Base-by-base conservation (phyloP, 2,329 filamentous ascomycete genomes). In the Aspergillus uvarum region DNA sequence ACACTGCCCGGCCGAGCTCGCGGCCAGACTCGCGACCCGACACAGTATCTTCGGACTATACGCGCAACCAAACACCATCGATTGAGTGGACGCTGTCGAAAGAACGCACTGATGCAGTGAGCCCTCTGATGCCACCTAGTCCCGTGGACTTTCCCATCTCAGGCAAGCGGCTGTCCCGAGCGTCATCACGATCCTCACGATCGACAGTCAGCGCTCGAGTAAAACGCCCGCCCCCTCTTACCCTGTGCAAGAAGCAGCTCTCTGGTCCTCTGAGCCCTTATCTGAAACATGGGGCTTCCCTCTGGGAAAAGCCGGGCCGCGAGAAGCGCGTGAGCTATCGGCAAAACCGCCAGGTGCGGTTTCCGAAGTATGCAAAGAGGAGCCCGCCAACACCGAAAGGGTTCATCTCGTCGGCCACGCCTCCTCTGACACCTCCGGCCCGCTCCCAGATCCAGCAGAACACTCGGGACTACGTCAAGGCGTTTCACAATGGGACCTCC, bases 221-320 rank as follows among this genome's bases (percentile, higher is more conserved):
- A 5, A 58, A 60, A 58, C 49, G 55, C 8, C 58, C 52, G 11
- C 44, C 48, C 10, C 58, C 54, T 19, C 48, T 50, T 26, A 24
- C 52, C 26, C 48, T 55, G 14, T 56, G 57, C 6, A 62, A 58
- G n/a, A 64, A 64, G 58, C 73, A 74, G 48, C 65, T 72, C 2
- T 73, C 73, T 1, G 71, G 76, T 2, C 75, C 73, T 2, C 64
- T 74, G 10, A 71, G 73, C 0, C 65, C 71, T 1, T 77, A 77
- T 47, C 76, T 77, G 59, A 72, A 73, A 51, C 73, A 76, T 31
- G 75, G 73, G 5, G 59, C 73, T 0, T 65, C 70, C 3, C 70
- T 74, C 47, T 77, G 73, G 71, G 74, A 74, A n/a, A 65, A 68
- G 11, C 59, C 65, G 16, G 66, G 67, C 26, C 67, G 67, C 50